Evolutionary conservation across 345 rosid genomes (phyloP), one percentile per base, ranked within the genome.

Genomic region (Salix caprea): DNA sequence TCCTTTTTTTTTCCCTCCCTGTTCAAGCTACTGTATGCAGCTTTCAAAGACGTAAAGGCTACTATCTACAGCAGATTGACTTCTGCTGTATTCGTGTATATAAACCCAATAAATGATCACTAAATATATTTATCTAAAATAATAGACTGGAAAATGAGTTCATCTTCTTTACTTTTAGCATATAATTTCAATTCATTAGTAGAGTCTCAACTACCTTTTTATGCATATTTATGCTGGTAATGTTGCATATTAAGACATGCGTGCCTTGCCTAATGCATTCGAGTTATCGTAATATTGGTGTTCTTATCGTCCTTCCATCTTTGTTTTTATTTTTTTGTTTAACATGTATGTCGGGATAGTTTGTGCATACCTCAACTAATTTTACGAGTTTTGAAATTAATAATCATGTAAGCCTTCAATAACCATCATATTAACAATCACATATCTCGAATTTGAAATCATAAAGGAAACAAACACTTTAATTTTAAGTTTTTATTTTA

Each of bases 351-450:
- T 32, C 7, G 6, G 1, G 37, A 34, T 34, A 34, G 0, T 1
- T 4, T 5, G 0, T 5, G 1, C 6, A 5, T 4, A 34, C 0
- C 6, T 34, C 37, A 34, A 34, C 0, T 4, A 34, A 34, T 34
- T 0, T 34, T 4, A 34, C 0, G 37, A 0, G 6, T 5, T 32
- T 32, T 32, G 1, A 34, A 34, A 34, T 0, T 34, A 0, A 34
- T 32, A 0, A 32, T 4, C 7, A 34, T 34, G 0, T 34, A 34
- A 34, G 1, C 0, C 6, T 34, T 0, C 6, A 34, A 5, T 34
- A 1, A 5, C 0, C 4, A 34, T 34, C 6, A 34, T 34, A 4
- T 4, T 34, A 34, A 5, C 1, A 34, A 34, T 34, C 6, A 34
- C 6, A 34, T 34, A 34, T 0, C 6, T 4, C 6, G 6, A 34